phyloP scores from a whole-genome alignment of 179 eudicot species.

The Vitellaria paradoxa region DNA sequence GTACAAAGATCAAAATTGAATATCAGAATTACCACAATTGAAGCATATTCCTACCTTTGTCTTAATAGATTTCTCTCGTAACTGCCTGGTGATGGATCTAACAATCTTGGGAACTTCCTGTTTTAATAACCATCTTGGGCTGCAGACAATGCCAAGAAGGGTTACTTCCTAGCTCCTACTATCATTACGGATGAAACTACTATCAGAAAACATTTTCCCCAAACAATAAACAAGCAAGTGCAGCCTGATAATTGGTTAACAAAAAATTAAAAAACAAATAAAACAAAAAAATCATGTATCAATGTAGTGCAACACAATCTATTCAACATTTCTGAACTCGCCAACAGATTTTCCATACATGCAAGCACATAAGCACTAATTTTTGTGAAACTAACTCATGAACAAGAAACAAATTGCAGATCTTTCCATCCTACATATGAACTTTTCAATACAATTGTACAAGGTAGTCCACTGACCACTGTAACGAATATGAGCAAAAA shows the following conservation, averaged over 20 bases:
- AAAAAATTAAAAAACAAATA: not conserved
- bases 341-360: not conserved
- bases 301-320: not conserved
- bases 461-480: not conserved
- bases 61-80: conserved; percentile 92
- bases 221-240: not conserved
- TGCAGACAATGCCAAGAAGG: conserved; percentile 31
- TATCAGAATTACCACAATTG: conserved; percentile 9
- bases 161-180: not conserved
- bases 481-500: not conserved
- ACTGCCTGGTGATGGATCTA: conserved; percentile 80
- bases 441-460: not conserved
- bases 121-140: conserved; percentile 89
- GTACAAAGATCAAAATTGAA: conserved; percentile 9
- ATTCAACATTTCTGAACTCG: not conserved
- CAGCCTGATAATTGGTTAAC: not conserved
- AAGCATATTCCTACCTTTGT: conserved; percentile 63
- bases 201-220: conserved; percentile 2
- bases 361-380: not conserved
- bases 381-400: not conserved
- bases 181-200: not conserved
- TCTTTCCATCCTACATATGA: not conserved
- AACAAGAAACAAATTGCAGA: not conserved
- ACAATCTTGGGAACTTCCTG: conserved; percentile 97
- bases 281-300: not conserved